Conservation (phyloP, 169 alveolate species). For the Cryptosporidium meleagridis region DNA sequence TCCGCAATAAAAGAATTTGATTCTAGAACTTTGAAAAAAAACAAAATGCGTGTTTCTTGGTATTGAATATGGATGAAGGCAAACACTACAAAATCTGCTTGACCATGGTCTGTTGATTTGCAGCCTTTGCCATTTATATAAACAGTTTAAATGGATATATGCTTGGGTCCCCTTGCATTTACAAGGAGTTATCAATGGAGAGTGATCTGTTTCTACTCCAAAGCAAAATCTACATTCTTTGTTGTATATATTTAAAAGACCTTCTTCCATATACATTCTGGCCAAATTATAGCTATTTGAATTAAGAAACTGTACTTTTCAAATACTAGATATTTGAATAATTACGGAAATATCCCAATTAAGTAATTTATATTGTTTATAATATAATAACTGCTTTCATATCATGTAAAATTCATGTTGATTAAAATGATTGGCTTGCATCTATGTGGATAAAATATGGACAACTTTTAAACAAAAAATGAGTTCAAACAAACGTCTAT, state of each 20-base stretch:
- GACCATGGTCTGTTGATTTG: conserved; percentile 56
- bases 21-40: background rate
- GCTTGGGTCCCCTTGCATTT: conserved; percentile 87
- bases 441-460: background rate
- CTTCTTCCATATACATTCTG: background rate
- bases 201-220: conserved; percentile 73
- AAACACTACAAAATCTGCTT: conserved; percentile 29
- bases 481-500: background rate
- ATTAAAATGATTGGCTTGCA: background rate
- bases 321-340: no score
- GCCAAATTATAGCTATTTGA: background rate
- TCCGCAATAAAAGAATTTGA: background rate
- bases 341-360: background rate
- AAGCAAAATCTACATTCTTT: conserved; percentile 57
- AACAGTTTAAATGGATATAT: conserved; percentile 86
- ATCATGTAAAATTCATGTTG: background rate
- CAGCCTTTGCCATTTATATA: conserved; percentile 83
- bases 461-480: background rate
- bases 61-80: conserved; percentile 23
- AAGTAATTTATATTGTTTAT: no score
- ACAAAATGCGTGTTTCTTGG: background rate
- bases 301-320: background rate
- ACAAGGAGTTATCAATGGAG: conserved; percentile 86
- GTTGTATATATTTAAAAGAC: background rate
- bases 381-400: background rate